These are phyloP conservation scores for Protomyces macrosporus DNA, from an alignment of 1,139 yeast species.

Conservation along the genomic window DNA sequence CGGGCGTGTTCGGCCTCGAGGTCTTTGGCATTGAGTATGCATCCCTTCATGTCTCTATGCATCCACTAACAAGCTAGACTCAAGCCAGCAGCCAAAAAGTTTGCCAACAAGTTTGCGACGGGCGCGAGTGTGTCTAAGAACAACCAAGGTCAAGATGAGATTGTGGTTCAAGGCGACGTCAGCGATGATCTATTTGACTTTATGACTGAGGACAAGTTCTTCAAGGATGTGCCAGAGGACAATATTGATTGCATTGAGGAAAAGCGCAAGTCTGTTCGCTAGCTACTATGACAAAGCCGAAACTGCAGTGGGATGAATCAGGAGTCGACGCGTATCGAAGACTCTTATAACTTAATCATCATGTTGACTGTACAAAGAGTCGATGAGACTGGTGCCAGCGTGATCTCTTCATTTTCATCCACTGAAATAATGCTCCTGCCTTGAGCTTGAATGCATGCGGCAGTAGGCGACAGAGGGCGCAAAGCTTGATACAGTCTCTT, in stretches of 20 bases:
- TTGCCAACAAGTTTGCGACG: conserved; percentile 92
- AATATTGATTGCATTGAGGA: conserved; percentile 30
- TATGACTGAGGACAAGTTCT: conserved; percentile 50
- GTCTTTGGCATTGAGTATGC: conserved; percentile 64
- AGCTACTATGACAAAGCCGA: neutral
- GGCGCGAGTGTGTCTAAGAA: conserved; percentile 94
- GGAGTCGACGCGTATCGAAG: conserved; percentile 25
- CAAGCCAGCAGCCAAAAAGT: conserved; percentile 85
- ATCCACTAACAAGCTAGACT: conserved; percentile 36
- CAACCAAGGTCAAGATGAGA: conserved; percentile 87
- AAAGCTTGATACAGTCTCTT: no score
- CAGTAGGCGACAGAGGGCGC: no score
- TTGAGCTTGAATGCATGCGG: no score
- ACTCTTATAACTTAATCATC: conserved; percentile 20
- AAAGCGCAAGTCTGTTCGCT: conserved; percentile 16
- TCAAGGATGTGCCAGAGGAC: conserved; percentile 49
- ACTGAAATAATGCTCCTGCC: neutral
- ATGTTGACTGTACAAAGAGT: conserved; percentile 24
- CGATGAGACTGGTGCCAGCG: conserved; percentile 27
- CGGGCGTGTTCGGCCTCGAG: conserved; percentile 82
- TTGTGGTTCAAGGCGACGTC: conserved; percentile 91
- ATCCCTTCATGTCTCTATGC: neutral
- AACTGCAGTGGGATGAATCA: conserved; percentile 1
- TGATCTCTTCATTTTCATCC: conserved; percentile 12
- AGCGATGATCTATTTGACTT: conserved; percentile 84